Percentiles rank a stretch among this genome's conserved stretches.
phyloP scores from a whole-genome alignment of 2,329 filamentous ascomycete species.

The Dothiorella sarmentorum region DNA sequence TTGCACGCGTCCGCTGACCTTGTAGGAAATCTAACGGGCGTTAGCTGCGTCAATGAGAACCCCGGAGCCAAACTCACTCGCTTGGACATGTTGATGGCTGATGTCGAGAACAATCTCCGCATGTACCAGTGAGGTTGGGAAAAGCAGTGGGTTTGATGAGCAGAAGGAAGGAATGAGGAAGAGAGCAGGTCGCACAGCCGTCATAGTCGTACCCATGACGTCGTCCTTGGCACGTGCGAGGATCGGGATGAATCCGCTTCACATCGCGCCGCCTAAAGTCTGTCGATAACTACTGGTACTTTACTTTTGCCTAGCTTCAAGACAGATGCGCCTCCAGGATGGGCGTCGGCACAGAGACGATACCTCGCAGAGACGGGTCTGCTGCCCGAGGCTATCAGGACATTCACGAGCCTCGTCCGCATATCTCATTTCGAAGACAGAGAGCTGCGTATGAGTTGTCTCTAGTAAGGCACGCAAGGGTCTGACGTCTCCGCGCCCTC shows the following conservation, averaged over 20 bases:
- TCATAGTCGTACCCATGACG: too few species aligned
- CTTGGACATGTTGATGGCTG: constrained; percentile 14
- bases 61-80: background rate
- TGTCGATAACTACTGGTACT: too few species aligned
- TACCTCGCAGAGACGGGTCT: background rate
- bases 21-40: constrained; percentile 43
- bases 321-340: background rate
- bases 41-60: background rate
- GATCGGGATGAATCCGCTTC: background rate
- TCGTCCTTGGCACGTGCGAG: background rate
- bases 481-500: constrained; percentile 1
- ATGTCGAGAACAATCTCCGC: constrained; percentile 2
- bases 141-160: background rate
- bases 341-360: background rate
- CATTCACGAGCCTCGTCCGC: background rate
- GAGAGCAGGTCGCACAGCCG: background rate
- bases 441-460: background rate
- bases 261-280: background rate
- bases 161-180: too few species aligned
- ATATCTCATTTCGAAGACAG: background rate
- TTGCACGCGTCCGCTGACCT: constrained; percentile 47
- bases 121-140: background rate
- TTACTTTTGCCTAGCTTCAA: too few species aligned
- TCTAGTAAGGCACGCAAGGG: constrained; percentile 7
- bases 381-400: background rate